A percentile compares a stretch with the other conserved stretches of the same genome.
Evolutionary conservation across 768 basidiomycete genomes (phyloP).

Genomic region (Tylopilus vinaceipallidus): DNA sequence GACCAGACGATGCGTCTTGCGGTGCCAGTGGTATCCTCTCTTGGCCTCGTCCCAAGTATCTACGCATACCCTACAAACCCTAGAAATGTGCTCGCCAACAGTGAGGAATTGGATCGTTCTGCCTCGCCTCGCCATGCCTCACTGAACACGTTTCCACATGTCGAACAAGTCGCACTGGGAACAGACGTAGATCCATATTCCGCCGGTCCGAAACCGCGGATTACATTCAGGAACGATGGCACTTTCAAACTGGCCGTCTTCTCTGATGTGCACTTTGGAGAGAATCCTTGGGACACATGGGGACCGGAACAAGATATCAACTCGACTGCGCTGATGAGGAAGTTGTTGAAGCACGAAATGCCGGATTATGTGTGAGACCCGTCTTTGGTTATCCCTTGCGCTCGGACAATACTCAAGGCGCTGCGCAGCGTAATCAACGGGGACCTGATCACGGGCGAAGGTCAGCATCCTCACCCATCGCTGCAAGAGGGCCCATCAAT

Average conservation of each 20-base stretch:
- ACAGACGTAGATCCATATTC: constrained; percentile 40
- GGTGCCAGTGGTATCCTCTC: not conserved
- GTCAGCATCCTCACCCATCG: too few relatives aligned
- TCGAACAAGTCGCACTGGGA: constrained; percentile 1
- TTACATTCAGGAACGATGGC: constrained; percentile 56
- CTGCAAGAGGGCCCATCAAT: not conserved
- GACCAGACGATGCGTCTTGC: constrained; percentile 3
- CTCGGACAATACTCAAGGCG: not conserved
- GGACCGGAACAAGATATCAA: constrained; percentile 67
- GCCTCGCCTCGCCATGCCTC: not conserved
- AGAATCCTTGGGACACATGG: constrained; percentile 69
- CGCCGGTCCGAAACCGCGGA: constrained; percentile 43
- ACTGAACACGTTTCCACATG: not conserved
- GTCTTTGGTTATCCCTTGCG: not conserved
- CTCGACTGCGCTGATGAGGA: constrained; percentile 57
- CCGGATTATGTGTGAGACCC: constrained; percentile 66
- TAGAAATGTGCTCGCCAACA: not conserved
- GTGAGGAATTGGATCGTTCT: not conserved
- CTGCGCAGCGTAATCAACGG: constrained; percentile 62
- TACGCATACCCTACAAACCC: constrained; percentile 17
- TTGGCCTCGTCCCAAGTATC: constrained; percentile 8
- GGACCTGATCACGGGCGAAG: constrained; percentile 72
- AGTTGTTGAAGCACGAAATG: constrained; percentile 51
- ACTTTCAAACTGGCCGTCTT: constrained; percentile 74
- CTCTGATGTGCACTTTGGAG: constrained; percentile 75